These are phyloP conservation scores for Laburnicola sp. DNA, from an alignment of 2,329 filamentous ascomycete species.

Conservation along the genomic window DNA sequence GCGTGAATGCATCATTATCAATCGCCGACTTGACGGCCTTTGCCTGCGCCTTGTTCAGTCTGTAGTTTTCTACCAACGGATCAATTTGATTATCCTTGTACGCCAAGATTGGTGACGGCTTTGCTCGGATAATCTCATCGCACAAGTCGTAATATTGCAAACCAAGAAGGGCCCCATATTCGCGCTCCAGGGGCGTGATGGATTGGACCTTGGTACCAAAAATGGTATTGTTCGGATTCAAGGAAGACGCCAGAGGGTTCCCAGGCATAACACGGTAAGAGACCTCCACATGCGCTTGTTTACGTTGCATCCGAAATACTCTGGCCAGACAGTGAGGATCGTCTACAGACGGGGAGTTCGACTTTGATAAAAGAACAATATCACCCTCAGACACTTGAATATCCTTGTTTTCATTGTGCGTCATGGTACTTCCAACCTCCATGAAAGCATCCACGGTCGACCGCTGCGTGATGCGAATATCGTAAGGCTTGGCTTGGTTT, in stretches of 20 bases:
- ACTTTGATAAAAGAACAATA: conserved; percentile 80
- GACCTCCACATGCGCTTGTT: conserved; percentile 79
- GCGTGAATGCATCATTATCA: conserved; percentile 94
- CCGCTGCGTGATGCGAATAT: conserved; percentile 83
- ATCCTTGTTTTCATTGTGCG: conserved; percentile 69
- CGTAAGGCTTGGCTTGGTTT: conserved; percentile 75
- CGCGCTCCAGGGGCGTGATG: conserved; percentile 90
- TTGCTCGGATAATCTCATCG: conserved; percentile 85
- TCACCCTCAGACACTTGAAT: conserved; percentile 79
- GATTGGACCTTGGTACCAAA: conserved; percentile 84
- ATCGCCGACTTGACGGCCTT: conserved; percentile 88
- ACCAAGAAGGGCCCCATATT: conserved; percentile 88
- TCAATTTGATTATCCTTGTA: conserved; percentile 75
- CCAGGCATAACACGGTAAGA: conserved; percentile 78
- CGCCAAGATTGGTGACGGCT: conserved; percentile 82
- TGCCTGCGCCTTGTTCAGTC: conserved; percentile 84
- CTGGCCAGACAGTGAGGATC: conserved; percentile 84
- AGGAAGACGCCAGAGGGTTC: conserved; percentile 63
- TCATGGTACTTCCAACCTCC: conserved; percentile 85
- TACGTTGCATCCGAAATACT: conserved; percentile 76
- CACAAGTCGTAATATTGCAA: conserved; percentile 95
- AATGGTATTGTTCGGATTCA: conserved; percentile 71
- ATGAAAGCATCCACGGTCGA: conserved; percentile 91
- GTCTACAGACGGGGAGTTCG: conserved; percentile 67
- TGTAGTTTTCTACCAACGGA: conserved; percentile 73